Conservation (phyloP, 108 stramenopile species). For the Chaetoceros tenuissimus region DNA sequence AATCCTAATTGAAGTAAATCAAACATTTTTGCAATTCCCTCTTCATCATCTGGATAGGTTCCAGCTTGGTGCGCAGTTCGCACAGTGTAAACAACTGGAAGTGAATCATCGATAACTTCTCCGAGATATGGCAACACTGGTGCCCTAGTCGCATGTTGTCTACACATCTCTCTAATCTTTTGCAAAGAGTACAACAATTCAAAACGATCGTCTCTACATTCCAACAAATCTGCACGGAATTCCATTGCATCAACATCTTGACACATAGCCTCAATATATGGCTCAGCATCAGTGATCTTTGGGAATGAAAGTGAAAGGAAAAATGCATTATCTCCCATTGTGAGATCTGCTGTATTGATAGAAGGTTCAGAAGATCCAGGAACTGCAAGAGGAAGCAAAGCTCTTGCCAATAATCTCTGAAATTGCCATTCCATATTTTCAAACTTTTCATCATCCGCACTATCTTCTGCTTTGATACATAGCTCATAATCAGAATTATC, state of each 20-base stretch:
- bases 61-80: constrained; percentile 90
- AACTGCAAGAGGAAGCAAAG: constrained; percentile 56
- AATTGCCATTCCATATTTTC: constrained; percentile 78
- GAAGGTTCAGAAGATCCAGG: constrained; percentile 49
- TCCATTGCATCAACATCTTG: constrained; percentile 88
- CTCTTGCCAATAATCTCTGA: constrained; percentile 58
- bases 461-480: constrained; percentile 48
- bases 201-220: constrained; percentile 60
- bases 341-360: constrained; percentile 65
- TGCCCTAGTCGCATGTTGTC: constrained; percentile 50
- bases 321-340: constrained; percentile 79
- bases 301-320: constrained; percentile 77
- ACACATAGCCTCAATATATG: constrained; percentile 79
- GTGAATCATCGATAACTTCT: constrained; percentile 62
- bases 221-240: constrained; percentile 79
- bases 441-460: constrained; percentile 18
- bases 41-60: constrained; percentile 84
- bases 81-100: constrained; percentile 94
- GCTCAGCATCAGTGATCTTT: constrained; percentile 58
- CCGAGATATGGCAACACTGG: constrained; percentile 69
- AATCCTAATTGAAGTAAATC: constrained; percentile 72
- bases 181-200: constrained; percentile 75
- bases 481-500: constrained; percentile 74
- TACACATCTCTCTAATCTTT: constrained; percentile 53
- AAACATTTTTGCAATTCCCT: constrained; percentile 76